Evolutionary conservation across 176 grass and related monocot species (phyloP).

Genomic region (Miscanthus lutarioriparius): DNA sequence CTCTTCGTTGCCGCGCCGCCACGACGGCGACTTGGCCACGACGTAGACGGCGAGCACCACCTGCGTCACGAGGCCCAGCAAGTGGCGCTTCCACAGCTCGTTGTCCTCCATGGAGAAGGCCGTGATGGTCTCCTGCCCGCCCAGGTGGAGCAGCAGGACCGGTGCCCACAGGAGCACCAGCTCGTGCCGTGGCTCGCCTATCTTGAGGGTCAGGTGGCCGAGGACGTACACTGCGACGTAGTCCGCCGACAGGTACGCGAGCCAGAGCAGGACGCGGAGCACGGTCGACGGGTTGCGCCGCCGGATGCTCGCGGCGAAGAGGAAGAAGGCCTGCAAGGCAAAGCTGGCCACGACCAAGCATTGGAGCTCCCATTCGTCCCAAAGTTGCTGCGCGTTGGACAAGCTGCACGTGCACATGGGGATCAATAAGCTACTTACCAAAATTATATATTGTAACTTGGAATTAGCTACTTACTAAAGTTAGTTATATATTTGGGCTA

Average conservation of each 20-base stretch:
- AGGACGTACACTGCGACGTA: not conserved
- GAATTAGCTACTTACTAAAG: too few species aligned
- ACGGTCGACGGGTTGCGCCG: not conserved
- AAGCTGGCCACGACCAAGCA: not conserved
- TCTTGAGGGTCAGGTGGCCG: not conserved
- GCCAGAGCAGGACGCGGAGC: not conserved
- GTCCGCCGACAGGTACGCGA: not conserved
- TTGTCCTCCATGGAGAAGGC: not conserved
- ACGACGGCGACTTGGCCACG: not conserved
- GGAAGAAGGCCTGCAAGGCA: not conserved
- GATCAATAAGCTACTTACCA: too few species aligned
- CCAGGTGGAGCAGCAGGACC: not conserved
- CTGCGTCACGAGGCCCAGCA: not conserved
- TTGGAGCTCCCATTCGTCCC: not conserved
- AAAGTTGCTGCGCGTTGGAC: not conserved
- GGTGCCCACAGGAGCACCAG: not conserved
- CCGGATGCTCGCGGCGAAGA: not conserved
- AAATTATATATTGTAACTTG: too few species aligned
- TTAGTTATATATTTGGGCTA: too few species aligned
- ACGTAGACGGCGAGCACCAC: not conserved
- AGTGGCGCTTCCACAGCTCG: not conserved
- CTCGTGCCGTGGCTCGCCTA: not conserved
- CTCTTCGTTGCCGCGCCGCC: not conserved
- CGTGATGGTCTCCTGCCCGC: not conserved
- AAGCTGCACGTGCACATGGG: not conserved